Percentiles rank a stretch among this genome's conserved stretches.
These are phyloP conservation scores for Bocquillonia castaneifolia DNA, from an alignment of 441 rosid genomes.

Conservation along the genomic window DNA sequence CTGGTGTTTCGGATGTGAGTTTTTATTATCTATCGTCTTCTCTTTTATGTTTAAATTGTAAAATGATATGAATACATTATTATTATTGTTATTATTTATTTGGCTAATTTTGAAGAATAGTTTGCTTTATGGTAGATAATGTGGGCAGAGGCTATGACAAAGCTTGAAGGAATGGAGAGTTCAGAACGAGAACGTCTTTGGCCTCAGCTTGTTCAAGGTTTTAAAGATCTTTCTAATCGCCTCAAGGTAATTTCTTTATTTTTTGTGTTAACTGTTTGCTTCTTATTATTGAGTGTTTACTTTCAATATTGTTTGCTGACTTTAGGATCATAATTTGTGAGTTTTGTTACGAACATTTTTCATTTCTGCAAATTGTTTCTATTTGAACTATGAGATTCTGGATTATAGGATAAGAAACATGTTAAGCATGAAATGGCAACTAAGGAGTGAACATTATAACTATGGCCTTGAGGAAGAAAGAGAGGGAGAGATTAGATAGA, in stretches of 20 bases:
- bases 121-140: conserved; percentile 66
- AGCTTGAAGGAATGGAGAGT: conserved; percentile 94
- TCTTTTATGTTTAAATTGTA: neutral
- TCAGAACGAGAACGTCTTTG: conserved; percentile 83
- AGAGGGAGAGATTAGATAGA: neutral
- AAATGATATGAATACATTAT: neutral
- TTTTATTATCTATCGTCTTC: conserved; percentile 14
- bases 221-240: conserved; percentile 92
- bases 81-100: too few species aligned
- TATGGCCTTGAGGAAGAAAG: neutral
- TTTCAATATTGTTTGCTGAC: neutral
- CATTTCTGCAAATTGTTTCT: neutral
- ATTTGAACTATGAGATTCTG: neutral
- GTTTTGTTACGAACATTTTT: neutral
- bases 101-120: conserved; percentile 37
- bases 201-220: conserved; percentile 98
- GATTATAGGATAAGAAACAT: neutral
- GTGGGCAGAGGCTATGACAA: conserved; percentile 98
- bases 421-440: neutral
- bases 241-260: conserved; percentile 54
- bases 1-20: conserved; percentile 94
- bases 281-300: neutral
- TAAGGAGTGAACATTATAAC: neutral
- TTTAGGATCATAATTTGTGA: neutral
- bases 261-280: neutral